A percentile compares a stretch with the other conserved stretches of the same genome.
phyloP scores from a whole-genome alignment of 192 early-diverging fungal genomes.

The Dispira parvispora region DNA sequence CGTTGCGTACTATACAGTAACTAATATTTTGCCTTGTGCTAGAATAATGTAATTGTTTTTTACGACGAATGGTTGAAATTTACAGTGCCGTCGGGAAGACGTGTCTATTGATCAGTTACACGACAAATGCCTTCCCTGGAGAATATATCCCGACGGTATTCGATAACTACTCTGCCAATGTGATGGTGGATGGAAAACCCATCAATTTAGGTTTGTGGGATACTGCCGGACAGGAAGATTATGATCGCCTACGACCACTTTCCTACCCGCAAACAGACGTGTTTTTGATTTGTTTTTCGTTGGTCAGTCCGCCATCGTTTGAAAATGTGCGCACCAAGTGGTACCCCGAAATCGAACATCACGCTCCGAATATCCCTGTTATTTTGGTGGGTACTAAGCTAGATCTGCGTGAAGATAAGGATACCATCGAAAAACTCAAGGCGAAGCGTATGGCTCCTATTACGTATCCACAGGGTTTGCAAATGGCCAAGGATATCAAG shows the following conservation, averaged over 20 bases:
- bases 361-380: constrained; percentile 80
- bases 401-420: constrained; percentile 87
- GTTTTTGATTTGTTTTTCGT: constrained; percentile 94
- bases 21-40: background rate
- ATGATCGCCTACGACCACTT: constrained; percentile 91
- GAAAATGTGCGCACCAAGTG: constrained; percentile 98
- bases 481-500: constrained; percentile 75
- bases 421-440: constrained; percentile 75
- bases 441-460: constrained; percentile 79
- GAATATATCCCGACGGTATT: constrained; percentile 99
- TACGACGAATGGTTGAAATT: background rate
- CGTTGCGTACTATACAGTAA: background rate
- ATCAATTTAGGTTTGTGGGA: constrained; percentile 98
- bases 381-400: constrained; percentile 96
- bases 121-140: constrained; percentile 98
- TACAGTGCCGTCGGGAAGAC: constrained; percentile 86
- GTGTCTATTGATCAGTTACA: constrained; percentile 94
- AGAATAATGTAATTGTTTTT: background rate
- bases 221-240: constrained; percentile 98
- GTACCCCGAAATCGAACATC: constrained; percentile 90
- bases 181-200: constrained; percentile 98
- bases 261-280: constrained; percentile 99
- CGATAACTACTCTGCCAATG: constrained; percentile 98
- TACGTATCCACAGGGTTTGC: constrained; percentile 69
- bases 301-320: constrained; percentile 88